Percentiles rank a stretch among this genome's conserved stretches.
These are phyloP conservation scores for Spergularia azorica DNA, from an alignment of 179 eudicot species.

Conservation along the genomic window DNA sequence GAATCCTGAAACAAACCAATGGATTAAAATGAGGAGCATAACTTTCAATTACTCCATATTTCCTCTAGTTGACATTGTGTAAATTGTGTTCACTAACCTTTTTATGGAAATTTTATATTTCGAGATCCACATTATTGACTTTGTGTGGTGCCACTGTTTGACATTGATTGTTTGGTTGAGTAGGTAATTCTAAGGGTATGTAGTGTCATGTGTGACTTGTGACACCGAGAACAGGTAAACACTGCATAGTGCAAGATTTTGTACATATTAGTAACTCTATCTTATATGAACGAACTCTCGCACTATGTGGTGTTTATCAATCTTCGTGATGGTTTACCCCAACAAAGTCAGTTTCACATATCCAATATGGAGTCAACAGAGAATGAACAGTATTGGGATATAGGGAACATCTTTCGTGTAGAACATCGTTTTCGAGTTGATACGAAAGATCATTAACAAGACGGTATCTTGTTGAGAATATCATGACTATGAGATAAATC, in stretches of 20 bases:
- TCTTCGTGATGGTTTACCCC: no score
- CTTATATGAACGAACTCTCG: no score
- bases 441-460: not conserved
- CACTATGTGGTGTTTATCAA: no score
- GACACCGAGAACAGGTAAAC: no score
- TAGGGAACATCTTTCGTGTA: no score
- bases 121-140: not conserved
- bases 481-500: not conserved
- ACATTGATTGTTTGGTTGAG: not conserved
- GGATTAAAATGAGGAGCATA: not conserved
- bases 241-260: no score
- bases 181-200: not conserved
- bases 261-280: no score
- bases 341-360: no score
- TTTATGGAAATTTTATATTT: slow-evolving; percentile 13
- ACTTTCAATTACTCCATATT: slow-evolving; percentile 8
- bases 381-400: no score
- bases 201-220: no score
- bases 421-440: no score
- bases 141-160: not conserved
- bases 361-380: no score
- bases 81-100: not conserved
- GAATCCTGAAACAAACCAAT: not conserved
- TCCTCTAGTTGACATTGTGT: not conserved
- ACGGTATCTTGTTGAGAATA: not conserved